Percentiles rank a stretch among this genome's conserved stretches.
phyloP scores from a whole-genome alignment of 805 yeast species.

The Metschnikowia hibisci region DNA sequence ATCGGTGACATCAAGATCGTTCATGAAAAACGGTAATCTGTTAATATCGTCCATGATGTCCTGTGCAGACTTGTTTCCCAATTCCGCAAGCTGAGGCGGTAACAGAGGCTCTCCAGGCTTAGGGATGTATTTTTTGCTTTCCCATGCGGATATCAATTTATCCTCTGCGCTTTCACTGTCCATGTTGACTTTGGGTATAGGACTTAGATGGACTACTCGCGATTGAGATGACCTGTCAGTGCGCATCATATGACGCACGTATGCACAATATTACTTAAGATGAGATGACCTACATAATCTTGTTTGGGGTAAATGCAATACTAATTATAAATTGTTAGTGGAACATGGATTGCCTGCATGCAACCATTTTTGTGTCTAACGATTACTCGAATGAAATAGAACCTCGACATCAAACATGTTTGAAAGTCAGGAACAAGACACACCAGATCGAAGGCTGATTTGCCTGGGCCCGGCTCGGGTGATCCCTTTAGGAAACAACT shows the following conservation, averaged over 20 bases:
- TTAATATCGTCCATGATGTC: constrained; percentile 76
- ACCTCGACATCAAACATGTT: constrained; percentile 32
- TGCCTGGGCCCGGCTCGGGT: constrained; percentile 8
- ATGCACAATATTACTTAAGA: not conserved
- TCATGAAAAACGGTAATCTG: constrained; percentile 92
- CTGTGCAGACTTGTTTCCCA: constrained; percentile 61
- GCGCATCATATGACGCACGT: constrained; percentile 1
- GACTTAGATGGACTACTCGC: too few relatives aligned
- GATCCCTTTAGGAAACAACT: constrained; percentile 29
- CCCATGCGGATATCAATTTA: constrained; percentile 38
- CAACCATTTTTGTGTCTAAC: constrained; percentile 31
- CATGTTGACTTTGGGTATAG: constrained; percentile 3
- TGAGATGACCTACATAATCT: constrained; percentile 1
- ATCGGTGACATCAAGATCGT: constrained; percentile 70
- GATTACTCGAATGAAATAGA: constrained; percentile 33
- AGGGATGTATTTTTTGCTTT: constrained; percentile 36
- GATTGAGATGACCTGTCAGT: not conserved
- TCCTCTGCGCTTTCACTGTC: constrained; percentile 16
- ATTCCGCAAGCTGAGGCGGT: constrained; percentile 77
- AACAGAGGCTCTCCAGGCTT: constrained; percentile 62
- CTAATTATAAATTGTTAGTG: constrained; percentile 19
- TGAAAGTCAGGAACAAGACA: constrained; percentile 41
- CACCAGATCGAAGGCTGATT: constrained; percentile 24
- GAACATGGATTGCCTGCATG: constrained; percentile 31
- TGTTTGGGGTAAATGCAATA: not conserved